These are phyloP conservation scores for Ganoderma lucidum DNA, from an alignment of 1,284 basidiomycete species.

Conservation along the genomic window DNA sequence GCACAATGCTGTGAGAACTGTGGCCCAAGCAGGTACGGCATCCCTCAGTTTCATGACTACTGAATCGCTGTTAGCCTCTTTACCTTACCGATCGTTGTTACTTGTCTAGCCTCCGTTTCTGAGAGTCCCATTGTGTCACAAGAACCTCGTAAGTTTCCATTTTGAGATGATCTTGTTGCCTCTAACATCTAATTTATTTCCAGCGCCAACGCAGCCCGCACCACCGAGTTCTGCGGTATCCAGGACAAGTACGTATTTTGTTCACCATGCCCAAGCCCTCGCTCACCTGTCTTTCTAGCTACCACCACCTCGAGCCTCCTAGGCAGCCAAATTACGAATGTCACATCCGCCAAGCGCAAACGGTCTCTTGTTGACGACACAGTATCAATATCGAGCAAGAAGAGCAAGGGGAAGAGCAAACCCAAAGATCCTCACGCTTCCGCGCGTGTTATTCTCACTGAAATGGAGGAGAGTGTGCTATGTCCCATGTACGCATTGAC, in stretches of 20 bases:
- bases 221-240: background rate
- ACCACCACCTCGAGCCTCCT: background rate
- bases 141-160: background rate
- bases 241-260: background rate
- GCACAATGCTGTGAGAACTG: constrained; percentile 6
- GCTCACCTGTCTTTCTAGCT: background rate
- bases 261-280: background rate
- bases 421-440: constrained; percentile 30
- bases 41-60: background rate
- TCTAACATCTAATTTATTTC: background rate
- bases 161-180: background rate
- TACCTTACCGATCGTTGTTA: too few relatives aligned
- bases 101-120: background rate
- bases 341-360: constrained; percentile 18
- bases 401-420: constrained; percentile 30
- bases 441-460: constrained; percentile 34
- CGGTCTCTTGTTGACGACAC: constrained; percentile 10
- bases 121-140: background rate
- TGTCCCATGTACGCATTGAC: constrained; percentile 44
- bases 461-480: constrained; percentile 42
- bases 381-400: constrained; percentile 12
- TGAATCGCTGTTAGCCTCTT: background rate
- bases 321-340: background rate
- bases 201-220: background rate
- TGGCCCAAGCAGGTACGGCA: background rate